Conservation (phyloP, 2,329 filamentous ascomycete genomes). For the Scopulariopsis brevicaulis region DNA sequence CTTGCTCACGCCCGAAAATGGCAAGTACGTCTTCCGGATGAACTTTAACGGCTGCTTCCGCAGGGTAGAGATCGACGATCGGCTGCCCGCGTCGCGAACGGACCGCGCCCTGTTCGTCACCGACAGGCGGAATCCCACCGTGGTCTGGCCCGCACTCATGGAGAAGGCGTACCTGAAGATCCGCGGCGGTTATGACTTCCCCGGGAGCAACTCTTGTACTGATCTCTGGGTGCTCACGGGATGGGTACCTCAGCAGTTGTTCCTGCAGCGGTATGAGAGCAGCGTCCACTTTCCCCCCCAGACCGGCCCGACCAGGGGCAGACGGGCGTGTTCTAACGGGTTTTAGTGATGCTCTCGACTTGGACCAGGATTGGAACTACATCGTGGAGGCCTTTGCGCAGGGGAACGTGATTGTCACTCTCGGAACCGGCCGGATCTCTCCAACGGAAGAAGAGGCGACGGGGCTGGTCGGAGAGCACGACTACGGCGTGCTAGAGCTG, state of each 20-base stretch:
- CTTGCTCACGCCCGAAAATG: constrained; percentile 60
- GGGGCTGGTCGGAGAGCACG: constrained; percentile 80
- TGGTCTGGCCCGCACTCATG: constrained; percentile 84
- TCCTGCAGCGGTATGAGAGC: constrained; percentile 55
- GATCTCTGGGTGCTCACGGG: constrained; percentile 88
- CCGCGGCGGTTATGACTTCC: constrained; percentile 92
- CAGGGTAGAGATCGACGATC: constrained; percentile 79
- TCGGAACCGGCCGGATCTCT: constrained; percentile 79
- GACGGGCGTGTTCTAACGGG: not conserved
- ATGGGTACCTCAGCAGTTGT: constrained; percentile 95
- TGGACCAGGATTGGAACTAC: constrained; percentile 65
- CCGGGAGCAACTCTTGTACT: constrained; percentile 92
- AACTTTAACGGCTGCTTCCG: constrained; percentile 93
- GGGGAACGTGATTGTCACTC: constrained; percentile 75
- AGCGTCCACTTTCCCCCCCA: not conserved
- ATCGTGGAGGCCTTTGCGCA: constrained; percentile 63
- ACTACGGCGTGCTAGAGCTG: constrained; percentile 84
- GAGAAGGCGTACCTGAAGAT: constrained; percentile 97
- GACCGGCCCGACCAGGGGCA: not conserved
- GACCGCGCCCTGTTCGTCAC: constrained; percentile 74
- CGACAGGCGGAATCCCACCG: constrained; percentile 67
- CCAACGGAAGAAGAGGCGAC: constrained; percentile 65
- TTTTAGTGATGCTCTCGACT: constrained; percentile 62
- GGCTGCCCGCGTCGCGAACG: constrained; percentile 67
- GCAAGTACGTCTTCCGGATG: constrained; percentile 85